These are phyloP conservation scores for Stemphylium lycopersici DNA, from an alignment of 2,329 filamentous ascomycete species.

Conservation along the genomic window DNA sequence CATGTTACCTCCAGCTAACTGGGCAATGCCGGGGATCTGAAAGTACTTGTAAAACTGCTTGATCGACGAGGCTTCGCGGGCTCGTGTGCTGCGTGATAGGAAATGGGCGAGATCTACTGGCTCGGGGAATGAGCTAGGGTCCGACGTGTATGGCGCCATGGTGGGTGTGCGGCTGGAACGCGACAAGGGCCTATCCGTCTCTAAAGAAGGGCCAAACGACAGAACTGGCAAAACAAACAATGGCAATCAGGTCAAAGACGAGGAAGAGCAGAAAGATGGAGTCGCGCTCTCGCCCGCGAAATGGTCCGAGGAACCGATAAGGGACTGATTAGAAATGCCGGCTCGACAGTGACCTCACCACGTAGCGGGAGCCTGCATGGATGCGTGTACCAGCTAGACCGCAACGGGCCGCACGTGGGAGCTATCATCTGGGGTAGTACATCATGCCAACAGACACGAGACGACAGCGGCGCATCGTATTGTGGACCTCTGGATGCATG, in stretches of 20 bases:
- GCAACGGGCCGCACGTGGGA: constrained; percentile 4
- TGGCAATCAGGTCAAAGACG: constrained; percentile 7
- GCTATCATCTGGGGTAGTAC: neutral
- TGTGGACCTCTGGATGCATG: neutral
- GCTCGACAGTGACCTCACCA: constrained; percentile 27
- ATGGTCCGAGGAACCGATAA: constrained; percentile 26
- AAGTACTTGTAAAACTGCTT: constrained; percentile 91
- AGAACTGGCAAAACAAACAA: constrained; percentile 13
- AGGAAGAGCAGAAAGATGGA: constrained; percentile 5
- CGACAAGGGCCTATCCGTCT: neutral
- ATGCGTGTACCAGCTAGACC: constrained; percentile 15
- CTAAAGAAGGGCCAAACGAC: neutral
- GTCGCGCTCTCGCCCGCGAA: constrained; percentile 16
- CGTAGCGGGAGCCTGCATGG: constrained; percentile 9
- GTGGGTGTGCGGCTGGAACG: neutral
- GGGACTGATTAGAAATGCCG: constrained; percentile 35
- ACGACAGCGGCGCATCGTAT: neutral
- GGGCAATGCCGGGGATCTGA: constrained; percentile 64
- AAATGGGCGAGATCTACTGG: constrained; percentile 82
- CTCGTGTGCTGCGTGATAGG: constrained; percentile 71
- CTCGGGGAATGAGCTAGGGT: constrained; percentile 44
- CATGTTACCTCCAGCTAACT: constrained; percentile 63
- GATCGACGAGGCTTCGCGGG: constrained; percentile 68
- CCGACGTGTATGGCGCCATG: constrained; percentile 34
- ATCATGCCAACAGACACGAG: neutral